Base-by-base conservation (phyloP, 805 yeast species). In the Priceomyces castillae region DNA sequence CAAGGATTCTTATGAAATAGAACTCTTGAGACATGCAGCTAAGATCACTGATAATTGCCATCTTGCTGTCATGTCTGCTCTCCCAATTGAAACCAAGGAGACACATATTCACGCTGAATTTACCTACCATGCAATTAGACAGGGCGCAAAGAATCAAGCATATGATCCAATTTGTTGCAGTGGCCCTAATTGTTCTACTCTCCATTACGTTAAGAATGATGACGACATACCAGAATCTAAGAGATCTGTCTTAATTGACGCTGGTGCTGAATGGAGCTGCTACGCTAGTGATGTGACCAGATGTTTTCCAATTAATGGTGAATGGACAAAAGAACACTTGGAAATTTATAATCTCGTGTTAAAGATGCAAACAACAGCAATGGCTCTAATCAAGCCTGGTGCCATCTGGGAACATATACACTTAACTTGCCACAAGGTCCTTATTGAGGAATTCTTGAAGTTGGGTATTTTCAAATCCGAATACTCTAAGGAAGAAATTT, bases 101-200 rank as follows among this genome's bases (percentile, higher is more conserved):
- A 81, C 90, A 5, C 98, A 92, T 61, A 80, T 92, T 36, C 97
- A 94, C 58, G 99, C 98, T 1, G 98, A 94, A 61, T 92, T 94
- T 62, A 77, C 86, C 39, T 92, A 92, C 62, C 98, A 92, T 63
- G 86, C 96, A 2, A 76, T 89, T 46, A 82, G 98, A 54, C 97
- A 92, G 65, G 98, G 98, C 7, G 84, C 96, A 7, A 90, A 90
- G 64, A 67, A 78, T 55, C 88, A 83, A 64, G 83, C 96, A 12
- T 92, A 92, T 59, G 97, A 92, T 59, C 97, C 98, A 15, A 90
- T 92, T 44, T 92, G 98, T 62, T 90, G 99, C 57, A 78, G 95
- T 2, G 99, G 98, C 0, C 83, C 95, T 25, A 81, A 83, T 50
- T 87, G 96, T 62, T 88, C 96, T 12, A 89, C 97, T 2, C 74